These are phyloP conservation scores for Pneumocystis wakefieldiae DNA, from an alignment of 1,139 yeast genomes.

Conservation along the genomic window DNA sequence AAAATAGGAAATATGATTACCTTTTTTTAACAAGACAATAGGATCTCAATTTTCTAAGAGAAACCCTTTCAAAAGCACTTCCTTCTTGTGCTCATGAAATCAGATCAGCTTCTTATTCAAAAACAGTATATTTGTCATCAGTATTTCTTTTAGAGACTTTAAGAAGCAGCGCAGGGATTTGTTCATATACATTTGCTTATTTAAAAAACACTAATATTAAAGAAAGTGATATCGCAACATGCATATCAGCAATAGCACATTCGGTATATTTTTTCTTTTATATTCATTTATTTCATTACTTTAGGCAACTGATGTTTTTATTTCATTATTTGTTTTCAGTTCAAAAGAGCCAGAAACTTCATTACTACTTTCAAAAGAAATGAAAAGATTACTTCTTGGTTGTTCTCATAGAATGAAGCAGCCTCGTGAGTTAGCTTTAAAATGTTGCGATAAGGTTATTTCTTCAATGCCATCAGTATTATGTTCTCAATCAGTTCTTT, in stretches of 20 bases:
- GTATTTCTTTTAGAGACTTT: conserved; percentile 63
- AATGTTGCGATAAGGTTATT: conserved; percentile 59
- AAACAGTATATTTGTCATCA: conserved; percentile 78
- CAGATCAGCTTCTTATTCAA: conserved; percentile 54
- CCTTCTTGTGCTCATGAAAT: conserved; percentile 18
- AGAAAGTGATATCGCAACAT: conserved; percentile 57
- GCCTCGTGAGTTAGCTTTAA: conserved; percentile 68
- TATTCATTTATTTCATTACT: not conserved
- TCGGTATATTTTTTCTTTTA: not conserved
- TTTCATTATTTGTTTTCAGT: not conserved
- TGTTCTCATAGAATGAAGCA: conserved; percentile 68
- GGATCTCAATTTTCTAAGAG: conserved; percentile 20
- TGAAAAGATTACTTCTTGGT: conserved; percentile 49
- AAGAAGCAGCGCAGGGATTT: conserved; percentile 66
- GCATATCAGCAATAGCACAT: conserved; percentile 50
- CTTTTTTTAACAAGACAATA: not conserved
- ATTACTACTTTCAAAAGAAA: conserved; percentile 12
- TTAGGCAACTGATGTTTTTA: not conserved
- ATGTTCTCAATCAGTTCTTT: conserved; percentile 59
- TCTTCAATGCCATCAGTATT: conserved; percentile 62
- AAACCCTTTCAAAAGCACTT: conserved; percentile 4
- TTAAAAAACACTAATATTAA: conserved; percentile 75
- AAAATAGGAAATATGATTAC: conserved; percentile 36
- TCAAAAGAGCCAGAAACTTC: not conserved
- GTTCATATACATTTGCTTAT: conserved; percentile 59